Evolutionary conservation across 768 basidiomycete genomes (phyloP).

Genomic region (Boletellus sp.): DNA sequence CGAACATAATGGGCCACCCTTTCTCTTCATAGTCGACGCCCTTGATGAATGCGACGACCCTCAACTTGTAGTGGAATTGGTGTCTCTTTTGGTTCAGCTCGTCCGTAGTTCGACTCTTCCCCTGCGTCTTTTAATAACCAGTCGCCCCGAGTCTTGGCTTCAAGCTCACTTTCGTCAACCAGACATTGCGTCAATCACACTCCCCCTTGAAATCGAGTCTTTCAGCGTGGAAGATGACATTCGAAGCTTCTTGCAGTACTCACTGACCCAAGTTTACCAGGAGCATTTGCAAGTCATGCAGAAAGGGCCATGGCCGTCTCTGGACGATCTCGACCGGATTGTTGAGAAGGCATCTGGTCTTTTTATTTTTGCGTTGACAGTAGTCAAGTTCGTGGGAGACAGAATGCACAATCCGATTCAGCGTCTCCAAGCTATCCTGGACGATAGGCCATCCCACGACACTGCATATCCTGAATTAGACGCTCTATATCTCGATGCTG

Average conservation of each 20-base stretch:
- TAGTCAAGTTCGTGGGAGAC: conserved; percentile 25
- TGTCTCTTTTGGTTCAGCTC: conserved; percentile 19
- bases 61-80: conserved; percentile 19
- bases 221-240: conserved; percentile 23
- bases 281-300: conserved; percentile 14
- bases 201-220: conserved; percentile 16
- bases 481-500: conserved; percentile 13
- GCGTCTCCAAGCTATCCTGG: conserved; percentile 14
- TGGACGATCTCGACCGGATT: conserved; percentile 16
- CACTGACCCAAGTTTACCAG: conserved; percentile 13
- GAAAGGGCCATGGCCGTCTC: conserved; percentile 20
- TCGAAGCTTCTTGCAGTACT: conserved; percentile 15
- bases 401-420: conserved; percentile 14
- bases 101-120: conserved; percentile 10
- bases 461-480: conserved; percentile 15
- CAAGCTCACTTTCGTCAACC: conserved; percentile 16
- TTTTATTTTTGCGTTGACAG: conserved; percentile 28
- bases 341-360: conserved; percentile 20
- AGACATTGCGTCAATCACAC: conserved; percentile 6
- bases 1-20: neutral
- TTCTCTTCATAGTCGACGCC: conserved; percentile 20
- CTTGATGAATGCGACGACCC: conserved; percentile 25
- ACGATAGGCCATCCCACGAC: conserved; percentile 3
- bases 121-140: conserved; percentile 24
- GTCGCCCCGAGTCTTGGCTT: conserved; percentile 16